A percentile compares a stretch with the other conserved stretches of the same genome.
phyloP scores from a whole-genome alignment of 768 basidiomycete genomes.

The Lactarius trivialis region DNA sequence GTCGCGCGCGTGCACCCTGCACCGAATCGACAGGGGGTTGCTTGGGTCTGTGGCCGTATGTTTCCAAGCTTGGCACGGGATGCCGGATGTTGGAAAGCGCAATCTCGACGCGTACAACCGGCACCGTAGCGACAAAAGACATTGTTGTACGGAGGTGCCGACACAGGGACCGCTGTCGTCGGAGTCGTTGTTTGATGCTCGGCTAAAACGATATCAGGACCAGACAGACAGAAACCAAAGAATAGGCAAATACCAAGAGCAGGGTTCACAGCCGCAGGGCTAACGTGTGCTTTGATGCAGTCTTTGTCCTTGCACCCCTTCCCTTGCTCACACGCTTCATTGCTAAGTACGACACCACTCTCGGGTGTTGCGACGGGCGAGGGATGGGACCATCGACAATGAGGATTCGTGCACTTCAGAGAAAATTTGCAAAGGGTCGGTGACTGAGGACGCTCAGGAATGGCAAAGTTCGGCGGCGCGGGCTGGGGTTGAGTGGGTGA shows the following conservation, averaged over 20 bases:
- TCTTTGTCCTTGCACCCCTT: constrained; percentile 90
- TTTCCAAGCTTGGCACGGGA: constrained; percentile 10
- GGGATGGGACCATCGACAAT: constrained; percentile 90
- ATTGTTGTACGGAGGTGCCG: constrained; percentile 29
- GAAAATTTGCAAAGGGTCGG: constrained; percentile 92
- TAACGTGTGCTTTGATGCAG: constrained; percentile 86
- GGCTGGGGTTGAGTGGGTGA: constrained; percentile 26
- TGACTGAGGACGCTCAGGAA: constrained; percentile 77
- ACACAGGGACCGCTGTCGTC: constrained; percentile 41
- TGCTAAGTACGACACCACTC: constrained; percentile 90
- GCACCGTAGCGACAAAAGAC: constrained; percentile 75
- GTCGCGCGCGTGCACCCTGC: constrained; percentile 70
- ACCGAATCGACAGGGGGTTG: constrained; percentile 67
- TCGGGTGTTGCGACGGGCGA: constrained; percentile 95
- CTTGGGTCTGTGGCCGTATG: constrained; percentile 15
- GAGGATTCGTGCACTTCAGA: constrained; percentile 82
- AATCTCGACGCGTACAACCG: constrained; percentile 77
- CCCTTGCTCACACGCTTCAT: constrained; percentile 86
- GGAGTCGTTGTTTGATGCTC: constrained; percentile 18
- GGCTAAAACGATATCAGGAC: constrained; percentile 11
- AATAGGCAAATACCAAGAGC: constrained; percentile 39
- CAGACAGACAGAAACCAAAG: background rate
- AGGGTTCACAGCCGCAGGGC: constrained; percentile 71
- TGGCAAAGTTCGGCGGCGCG: constrained; percentile 42
- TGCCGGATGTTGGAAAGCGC: constrained; percentile 51